Base-by-base conservation (phyloP, 805 yeast genomes). In the Kluyveromyces starmeri region DNA sequence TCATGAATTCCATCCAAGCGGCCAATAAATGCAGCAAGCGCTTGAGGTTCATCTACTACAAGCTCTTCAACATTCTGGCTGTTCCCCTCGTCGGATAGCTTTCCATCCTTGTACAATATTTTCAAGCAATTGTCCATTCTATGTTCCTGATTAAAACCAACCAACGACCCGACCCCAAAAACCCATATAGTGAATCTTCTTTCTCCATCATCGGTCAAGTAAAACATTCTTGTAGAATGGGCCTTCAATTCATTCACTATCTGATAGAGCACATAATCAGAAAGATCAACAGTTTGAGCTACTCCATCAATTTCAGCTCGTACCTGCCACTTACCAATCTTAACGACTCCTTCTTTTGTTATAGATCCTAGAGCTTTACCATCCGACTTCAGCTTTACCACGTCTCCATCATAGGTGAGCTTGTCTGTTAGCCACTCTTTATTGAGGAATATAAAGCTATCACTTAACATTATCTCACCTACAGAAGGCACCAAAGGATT, bases 311-410 rank as follows among this genome's bases (percentile, higher is more conserved):
- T 22, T 8, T 14, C 24, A 17, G 55, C 26, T 7, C 30, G 23
- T 5, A 54, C 29, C 8, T 36, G 39, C 59, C 61, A 57, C 29
- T 57, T 57, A 22, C 45, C 34, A 4, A 57, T 28, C 28, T 43
- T 48, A 20, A 28, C 44, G n/a, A 47, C 36, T 3, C 38, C 26
- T 16, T 48, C 54, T 23, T 34, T 37, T 2, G 45, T 41, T 6
- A 28, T 14, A 6, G 36, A 41, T 1, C 62, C 63, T 10, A 57
- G 17, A 4, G 3, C 18, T 1, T 20, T 29, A 3, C 13, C 13
- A 38, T 62, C 57, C 2, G 33, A 22, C 1, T 16, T 16, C 38
- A 60, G 57, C 3, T 11, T 7, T 1, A 44, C 34, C 2, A 20
- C 5, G 15, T n/a, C 29, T 5, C 6, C 28, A 10, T 35, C 28